Evolutionary conservation across 108 stramenopile species (phyloP).

Genomic region (Epithemia pelagica): DNA sequence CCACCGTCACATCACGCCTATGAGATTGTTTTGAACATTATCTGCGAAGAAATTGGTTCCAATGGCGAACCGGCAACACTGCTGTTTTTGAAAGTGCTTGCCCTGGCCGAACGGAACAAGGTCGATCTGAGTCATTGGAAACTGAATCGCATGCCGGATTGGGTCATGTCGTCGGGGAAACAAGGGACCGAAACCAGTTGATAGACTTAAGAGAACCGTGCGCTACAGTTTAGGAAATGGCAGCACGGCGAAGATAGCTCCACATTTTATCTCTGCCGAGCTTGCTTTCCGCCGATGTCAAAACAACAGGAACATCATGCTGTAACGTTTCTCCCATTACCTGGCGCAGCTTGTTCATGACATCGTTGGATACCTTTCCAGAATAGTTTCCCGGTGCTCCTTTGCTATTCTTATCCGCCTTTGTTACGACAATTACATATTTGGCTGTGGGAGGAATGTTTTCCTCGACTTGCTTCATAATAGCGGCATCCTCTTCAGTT

Average conservation of each 20-base stretch:
- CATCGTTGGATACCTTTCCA: constrained; percentile 59
- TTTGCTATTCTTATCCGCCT: constrained; percentile 91
- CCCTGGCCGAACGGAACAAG: too few relatives aligned
- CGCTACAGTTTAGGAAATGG: too few relatives aligned
- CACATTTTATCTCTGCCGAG: constrained; percentile 82
- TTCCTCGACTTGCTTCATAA: constrained; percentile 76
- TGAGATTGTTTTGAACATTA: too few relatives aligned
- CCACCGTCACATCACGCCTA: too few relatives aligned
- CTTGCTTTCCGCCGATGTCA: constrained; percentile 78
- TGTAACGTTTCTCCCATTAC: constrained; percentile 65
- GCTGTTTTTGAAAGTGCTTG: too few relatives aligned
- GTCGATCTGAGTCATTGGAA: too few relatives aligned
- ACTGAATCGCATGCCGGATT: too few relatives aligned
- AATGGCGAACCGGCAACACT: too few relatives aligned
- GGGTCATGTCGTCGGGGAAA: too few relatives aligned
- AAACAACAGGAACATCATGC: constrained; percentile 61
- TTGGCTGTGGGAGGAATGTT: constrained; percentile 31
- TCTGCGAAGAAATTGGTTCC: too few relatives aligned
- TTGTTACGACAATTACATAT: constrained; percentile 90
- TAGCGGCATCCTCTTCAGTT: constrained; percentile 81
- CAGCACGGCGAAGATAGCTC: constrained; percentile 64
- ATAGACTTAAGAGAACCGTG: too few relatives aligned
- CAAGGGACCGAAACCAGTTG: too few relatives aligned
- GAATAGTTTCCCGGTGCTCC: constrained; percentile 34
- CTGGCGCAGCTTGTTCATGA: constrained; percentile 49